Percentiles rank a stretch among this genome's conserved stretches.
phyloP scores from a whole-genome alignment of 192 early-diverging fungal genomes.

The Coemansia sp. region DNA sequence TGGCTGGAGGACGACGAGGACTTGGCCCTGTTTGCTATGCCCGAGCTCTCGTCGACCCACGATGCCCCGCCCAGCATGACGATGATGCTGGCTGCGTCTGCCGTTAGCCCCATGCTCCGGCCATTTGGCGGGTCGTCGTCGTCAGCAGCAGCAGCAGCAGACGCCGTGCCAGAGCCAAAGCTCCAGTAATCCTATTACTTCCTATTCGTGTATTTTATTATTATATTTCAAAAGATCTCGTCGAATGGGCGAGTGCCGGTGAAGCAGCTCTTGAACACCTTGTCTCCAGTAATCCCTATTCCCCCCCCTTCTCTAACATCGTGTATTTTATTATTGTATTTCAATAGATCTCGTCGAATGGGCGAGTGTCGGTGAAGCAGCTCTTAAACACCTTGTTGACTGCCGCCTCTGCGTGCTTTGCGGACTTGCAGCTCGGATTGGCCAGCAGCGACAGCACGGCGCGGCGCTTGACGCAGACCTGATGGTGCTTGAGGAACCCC shows the following conservation, averaged over 20 bases:
- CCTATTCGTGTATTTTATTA: background rate
- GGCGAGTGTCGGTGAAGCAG: conserved; percentile 94
- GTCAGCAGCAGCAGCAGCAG: conserved; percentile 1
- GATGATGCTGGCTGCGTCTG: conserved; percentile 42
- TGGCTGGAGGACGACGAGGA: conserved; percentile 56
- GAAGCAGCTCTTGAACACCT: conserved; percentile 91
- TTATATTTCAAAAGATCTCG: conserved; percentile 71
- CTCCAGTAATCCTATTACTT: background rate
- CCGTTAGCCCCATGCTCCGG: conserved; percentile 38
- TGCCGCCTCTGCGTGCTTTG: conserved; percentile 81
- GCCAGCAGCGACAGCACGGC: conserved; percentile 78
- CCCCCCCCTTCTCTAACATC: background rate
- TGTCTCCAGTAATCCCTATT: too few species aligned
- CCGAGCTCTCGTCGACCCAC: conserved; percentile 15
- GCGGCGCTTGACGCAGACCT: conserved; percentile 85
- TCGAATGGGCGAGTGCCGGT: conserved; percentile 95
- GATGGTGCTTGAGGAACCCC: conserved; percentile 79
- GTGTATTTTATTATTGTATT: background rate
- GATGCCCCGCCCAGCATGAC: conserved; percentile 30
- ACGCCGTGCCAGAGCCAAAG: background rate
- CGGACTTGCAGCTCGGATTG: conserved; percentile 74
- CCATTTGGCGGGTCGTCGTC: too few species aligned
- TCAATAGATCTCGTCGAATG: conserved; percentile 91
- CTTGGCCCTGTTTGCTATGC: conserved; percentile 48
- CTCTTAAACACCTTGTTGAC: conserved; percentile 86